Percentiles rank a stretch among this genome's conserved stretches.
Conservation (phyloP, 805 yeast species). For the Lipomyces oligophaga region DNA sequence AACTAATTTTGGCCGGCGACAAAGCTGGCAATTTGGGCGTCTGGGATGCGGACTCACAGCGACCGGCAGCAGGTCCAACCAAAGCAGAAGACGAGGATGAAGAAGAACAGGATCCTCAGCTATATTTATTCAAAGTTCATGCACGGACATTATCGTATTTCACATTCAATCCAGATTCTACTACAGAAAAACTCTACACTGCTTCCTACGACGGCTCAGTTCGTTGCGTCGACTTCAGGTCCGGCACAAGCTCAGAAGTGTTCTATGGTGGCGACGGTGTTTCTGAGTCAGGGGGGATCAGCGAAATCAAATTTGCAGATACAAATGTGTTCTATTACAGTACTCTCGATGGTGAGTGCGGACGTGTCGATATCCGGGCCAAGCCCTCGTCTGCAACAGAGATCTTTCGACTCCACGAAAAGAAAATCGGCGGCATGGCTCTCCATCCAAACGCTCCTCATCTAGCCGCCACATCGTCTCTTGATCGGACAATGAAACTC, state of each 20-base stretch:
- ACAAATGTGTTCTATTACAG: slow-evolving; percentile 61
- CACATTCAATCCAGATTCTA: slow-evolving; percentile 48
- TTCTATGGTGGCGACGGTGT: slow-evolving; percentile 34
- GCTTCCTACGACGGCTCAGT: slow-evolving; percentile 87
- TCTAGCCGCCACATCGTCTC: slow-evolving; percentile 80
- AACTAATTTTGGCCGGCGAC: slow-evolving; percentile 80
- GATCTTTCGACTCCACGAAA: slow-evolving; percentile 65
- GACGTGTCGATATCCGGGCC: slow-evolving; percentile 65
- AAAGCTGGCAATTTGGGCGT: slow-evolving; percentile 81
- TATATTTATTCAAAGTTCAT: slow-evolving; percentile 68
- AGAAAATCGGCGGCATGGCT: slow-evolving; percentile 86
- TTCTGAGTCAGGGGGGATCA: slow-evolving; percentile 39
- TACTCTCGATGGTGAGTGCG: slow-evolving; percentile 76
- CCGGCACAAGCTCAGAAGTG: slow-evolving; percentile 56
- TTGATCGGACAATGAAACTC: slow-evolving; percentile 76
- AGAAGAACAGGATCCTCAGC: slow-evolving; percentile 38
- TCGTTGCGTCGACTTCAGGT: slow-evolving; percentile 63
- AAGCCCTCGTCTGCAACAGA: slow-evolving; percentile 26
- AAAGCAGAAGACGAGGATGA: slow-evolving; percentile 34
- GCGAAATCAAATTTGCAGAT: slow-evolving; percentile 29
- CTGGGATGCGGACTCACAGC: slow-evolving; percentile 62
- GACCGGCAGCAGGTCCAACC: no score
- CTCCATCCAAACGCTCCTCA: slow-evolving; percentile 64
- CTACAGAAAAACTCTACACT: slow-evolving; percentile 57
- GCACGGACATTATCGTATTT: slow-evolving; percentile 68